Base-by-base conservation (phyloP, 495 filamentous ascomycete species). In the Neurospora sp. region DNA sequence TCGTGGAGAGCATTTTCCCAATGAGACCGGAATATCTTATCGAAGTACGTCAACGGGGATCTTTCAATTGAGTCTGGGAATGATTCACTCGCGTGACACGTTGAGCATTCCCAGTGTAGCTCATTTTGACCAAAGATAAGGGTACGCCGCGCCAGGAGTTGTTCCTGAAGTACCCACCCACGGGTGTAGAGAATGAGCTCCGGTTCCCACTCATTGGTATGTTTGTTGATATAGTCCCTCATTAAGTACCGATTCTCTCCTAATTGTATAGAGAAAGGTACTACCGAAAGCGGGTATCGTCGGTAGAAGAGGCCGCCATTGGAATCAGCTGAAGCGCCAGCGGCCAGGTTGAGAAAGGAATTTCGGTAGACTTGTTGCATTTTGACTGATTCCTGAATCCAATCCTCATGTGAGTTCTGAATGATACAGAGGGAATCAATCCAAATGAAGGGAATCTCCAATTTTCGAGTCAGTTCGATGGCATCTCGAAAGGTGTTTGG, bases 341-440 rank as follows among this genome's bases (percentile, higher is more conserved):
- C 78, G 39, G 72, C 71, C n/a, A 80, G 48, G 69, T 77, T 76
- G 37, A 77, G 20, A 37, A 40, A 35, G 0, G 78, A 38, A 42
- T 72, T 71, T 18, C 40, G 16, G 70, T 79, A 80, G 37, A 80
- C 70, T 35, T 40, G 2, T 18, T 59, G 70, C 78, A 79, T 79
- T 16, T 59, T 37, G 8, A 37, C 44, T 1, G 73, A 69, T 41
- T 78, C 76, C 37, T 1, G 46, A 1, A 20, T 46, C 78, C 78
- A 79, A 70, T 80, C 78, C 3, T 76, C 31, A 18, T 62, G 12
- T 35, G 54, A 62, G 23, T 62, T 1, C 70, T 85, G 83, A 23
- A 84, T 79, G 39, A 85, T 85, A 73, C 83, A 84, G 14, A 84
- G 44, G 1, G 81, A 83, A 72, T 84, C 83, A n/a, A 84, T 79